phyloP scores from a whole-genome alignment of 139 green algal species.

The Picochlorum sp. region DNA sequence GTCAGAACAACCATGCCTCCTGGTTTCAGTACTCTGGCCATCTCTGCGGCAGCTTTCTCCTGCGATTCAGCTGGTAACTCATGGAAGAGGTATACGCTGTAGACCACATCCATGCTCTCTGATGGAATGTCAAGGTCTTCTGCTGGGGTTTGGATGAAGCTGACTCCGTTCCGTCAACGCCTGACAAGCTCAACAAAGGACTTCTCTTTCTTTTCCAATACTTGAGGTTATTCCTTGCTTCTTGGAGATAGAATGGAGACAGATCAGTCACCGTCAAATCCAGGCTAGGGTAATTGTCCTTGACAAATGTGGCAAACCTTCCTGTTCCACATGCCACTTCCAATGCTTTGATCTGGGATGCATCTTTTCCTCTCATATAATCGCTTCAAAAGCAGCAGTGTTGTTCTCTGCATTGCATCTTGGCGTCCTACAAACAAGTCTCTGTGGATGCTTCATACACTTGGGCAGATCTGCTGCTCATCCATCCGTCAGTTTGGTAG shows the following conservation, averaged over 20 bases:
- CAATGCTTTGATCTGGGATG: conserved; percentile 37
- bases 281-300: conserved; percentile 62
- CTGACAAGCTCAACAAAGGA: conserved; percentile 23
- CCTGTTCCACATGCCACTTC: conserved; percentile 81
- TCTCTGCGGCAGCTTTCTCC: conserved; percentile 40
- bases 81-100: conserved; percentile 78
- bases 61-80: conserved; percentile 62
- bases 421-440: conserved; percentile 79
- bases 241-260: conserved; percentile 73
- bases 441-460: conserved; percentile 83
- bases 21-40: conserved; percentile 68
- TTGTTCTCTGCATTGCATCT: conserved; percentile 75
- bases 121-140: conserved; percentile 57
- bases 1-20: conserved; percentile 57
- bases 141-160: conserved; percentile 47
- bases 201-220: conserved; percentile 47
- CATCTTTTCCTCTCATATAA: conserved; percentile 28
- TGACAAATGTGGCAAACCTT: conserved; percentile 78
- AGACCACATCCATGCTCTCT: conserved; percentile 51
- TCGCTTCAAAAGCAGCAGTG: conserved; percentile 43
- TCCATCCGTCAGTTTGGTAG: conserved; percentile 83
- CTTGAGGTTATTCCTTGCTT: conserved; percentile 36
- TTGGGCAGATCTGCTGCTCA: conserved; percentile 37
- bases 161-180: conserved; percentile 31
- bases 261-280: conserved; percentile 59